Percentiles rank a stretch among this genome's conserved stretches.
Conservation (phyloP, 768 basidiomycete genomes). For the Galerina sulciceps region DNA sequence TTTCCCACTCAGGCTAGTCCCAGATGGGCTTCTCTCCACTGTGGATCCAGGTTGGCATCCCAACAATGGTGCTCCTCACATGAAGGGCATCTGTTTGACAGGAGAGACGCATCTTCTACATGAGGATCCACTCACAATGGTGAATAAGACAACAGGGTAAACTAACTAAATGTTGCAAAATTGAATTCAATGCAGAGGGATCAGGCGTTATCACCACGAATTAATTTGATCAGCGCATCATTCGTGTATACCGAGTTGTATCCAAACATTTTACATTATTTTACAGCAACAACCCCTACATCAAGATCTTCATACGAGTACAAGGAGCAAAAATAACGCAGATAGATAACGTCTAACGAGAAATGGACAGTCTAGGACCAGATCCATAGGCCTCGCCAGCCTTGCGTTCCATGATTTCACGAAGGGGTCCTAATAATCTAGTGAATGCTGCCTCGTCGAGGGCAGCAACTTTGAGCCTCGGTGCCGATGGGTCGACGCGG, state of each 20-base stretch:
- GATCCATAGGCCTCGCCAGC: slow-evolving; percentile 75
- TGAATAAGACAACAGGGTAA: too few relatives aligned
- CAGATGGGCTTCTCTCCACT: slow-evolving; percentile 8
- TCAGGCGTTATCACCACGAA: too few relatives aligned
- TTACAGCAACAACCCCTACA: not conserved
- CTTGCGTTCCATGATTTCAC: slow-evolving; percentile 91
- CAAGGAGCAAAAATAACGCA: not conserved
- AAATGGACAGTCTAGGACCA: slow-evolving; percentile 27
- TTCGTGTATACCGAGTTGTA: too few relatives aligned
- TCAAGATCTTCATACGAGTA: slow-evolving; percentile 8
- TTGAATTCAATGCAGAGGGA: too few relatives aligned
- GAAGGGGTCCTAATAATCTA: slow-evolving; percentile 87
- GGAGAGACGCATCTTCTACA: too few relatives aligned
- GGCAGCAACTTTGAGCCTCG: slow-evolving; percentile 90
- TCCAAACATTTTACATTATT: too few relatives aligned
- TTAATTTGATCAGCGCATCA: too few relatives aligned
- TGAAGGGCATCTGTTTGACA: not conserved
- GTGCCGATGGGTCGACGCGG: slow-evolving; percentile 48
- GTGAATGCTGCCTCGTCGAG: slow-evolving; percentile 94
- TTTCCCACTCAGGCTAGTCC: slow-evolving; percentile 19
- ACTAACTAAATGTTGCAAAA: too few relatives aligned
- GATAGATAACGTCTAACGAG: slow-evolving; percentile 26
- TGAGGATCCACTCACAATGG: too few relatives aligned
- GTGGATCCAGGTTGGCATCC: slow-evolving; percentile 22
- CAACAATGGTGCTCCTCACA: slow-evolving; percentile 15